Conservation (phyloP, 495 filamentous ascomycete genomes). For the Choiromyces venosus region DNA sequence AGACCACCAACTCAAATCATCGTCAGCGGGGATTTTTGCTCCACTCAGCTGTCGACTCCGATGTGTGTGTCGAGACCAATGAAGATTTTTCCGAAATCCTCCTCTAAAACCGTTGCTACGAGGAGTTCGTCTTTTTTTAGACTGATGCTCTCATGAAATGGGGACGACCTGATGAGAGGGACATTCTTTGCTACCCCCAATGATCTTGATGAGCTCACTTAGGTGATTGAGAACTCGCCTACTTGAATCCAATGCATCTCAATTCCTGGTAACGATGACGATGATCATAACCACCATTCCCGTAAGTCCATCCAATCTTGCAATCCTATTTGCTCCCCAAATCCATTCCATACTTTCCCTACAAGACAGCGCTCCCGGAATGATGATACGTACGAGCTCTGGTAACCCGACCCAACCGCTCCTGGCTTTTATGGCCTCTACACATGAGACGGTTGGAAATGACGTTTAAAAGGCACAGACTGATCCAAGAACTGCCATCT, state of each 20-base stretch:
- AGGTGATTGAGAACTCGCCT: background rate
- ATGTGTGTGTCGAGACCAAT: conserved; percentile 77
- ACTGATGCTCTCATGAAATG: conserved; percentile 81
- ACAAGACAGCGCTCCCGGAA: conserved; percentile 31
- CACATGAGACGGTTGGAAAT: conserved; percentile 38
- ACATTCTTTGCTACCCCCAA: conserved; percentile 49
- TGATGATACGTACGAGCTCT: conserved; percentile 67
- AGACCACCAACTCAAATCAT: conserved; percentile 96
- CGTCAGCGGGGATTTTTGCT: conserved; percentile 57
- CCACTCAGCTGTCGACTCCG: conserved; percentile 79
- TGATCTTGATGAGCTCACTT: background rate
- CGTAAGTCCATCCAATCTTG: conserved; percentile 13
- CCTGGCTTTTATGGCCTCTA: conserved; percentile 26
- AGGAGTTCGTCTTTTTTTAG: conserved; percentile 57
- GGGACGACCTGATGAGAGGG: conserved; percentile 93
- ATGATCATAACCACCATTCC: background rate
- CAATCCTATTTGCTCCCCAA: conserved; percentile 1
- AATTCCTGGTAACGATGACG: conserved; percentile 5
- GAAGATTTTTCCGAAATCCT: conserved; percentile 52
- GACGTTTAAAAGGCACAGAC: conserved; percentile 42
- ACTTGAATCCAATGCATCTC: background rate
- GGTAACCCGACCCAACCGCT: conserved; percentile 64
- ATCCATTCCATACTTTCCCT: conserved; percentile 11
- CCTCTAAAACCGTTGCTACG: conserved; percentile 99
- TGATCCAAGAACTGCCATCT: conserved; percentile 22